These are phyloP conservation scores for Aspergillus melleus DNA, from an alignment of 2,329 filamentous ascomycete genomes.

Conservation along the genomic window DNA sequence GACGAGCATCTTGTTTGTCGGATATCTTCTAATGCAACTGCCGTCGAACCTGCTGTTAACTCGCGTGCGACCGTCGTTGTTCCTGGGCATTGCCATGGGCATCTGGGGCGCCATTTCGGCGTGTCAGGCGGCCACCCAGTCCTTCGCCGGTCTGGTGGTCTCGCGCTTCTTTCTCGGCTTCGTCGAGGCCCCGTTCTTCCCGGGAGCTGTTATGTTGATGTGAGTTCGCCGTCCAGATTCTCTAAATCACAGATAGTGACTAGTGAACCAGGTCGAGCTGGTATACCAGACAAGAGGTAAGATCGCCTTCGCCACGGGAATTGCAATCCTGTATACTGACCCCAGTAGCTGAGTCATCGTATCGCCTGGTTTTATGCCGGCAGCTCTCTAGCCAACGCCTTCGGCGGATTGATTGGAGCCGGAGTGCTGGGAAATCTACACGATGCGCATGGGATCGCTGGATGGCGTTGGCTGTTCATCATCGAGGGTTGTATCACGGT, in stretches of 20 bases:
- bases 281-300: slow-evolving; percentile 61
- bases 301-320: slow-evolving; percentile 42
- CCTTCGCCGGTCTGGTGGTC: slow-evolving; percentile 43
- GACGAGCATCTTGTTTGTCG: slow-evolving; percentile 57
- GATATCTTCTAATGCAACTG: slow-evolving; percentile 63
- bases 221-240: slow-evolving; percentile 1
- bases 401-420: slow-evolving; percentile 53
- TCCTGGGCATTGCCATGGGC: slow-evolving; percentile 47
- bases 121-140: slow-evolving; percentile 37
- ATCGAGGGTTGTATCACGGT: slow-evolving; percentile 41
- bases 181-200: slow-evolving; percentile 53
- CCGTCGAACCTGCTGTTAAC: slow-evolving; percentile 62
- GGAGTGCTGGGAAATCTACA: slow-evolving; percentile 46
- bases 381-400: slow-evolving; percentile 52
- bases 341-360: slow-evolving; percentile 43
- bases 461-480: slow-evolving; percentile 43
- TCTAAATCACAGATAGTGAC: neutral
- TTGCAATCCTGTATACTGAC: slow-evolving; percentile 45
- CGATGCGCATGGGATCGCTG: slow-evolving; percentile 26
- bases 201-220: slow-evolving; percentile 63
- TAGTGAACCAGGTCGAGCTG: slow-evolving; percentile 54
- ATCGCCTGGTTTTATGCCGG: slow-evolving; percentile 52
- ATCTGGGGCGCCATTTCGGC: slow-evolving; percentile 38
- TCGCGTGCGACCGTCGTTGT: slow-evolving; percentile 54
- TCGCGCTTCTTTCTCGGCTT: slow-evolving; percentile 44